Percentiles rank a stretch among this genome's conserved stretches.
phyloP scores from a whole-genome alignment of 768 basidiomycete species.

The Leccinum boreale region DNA sequence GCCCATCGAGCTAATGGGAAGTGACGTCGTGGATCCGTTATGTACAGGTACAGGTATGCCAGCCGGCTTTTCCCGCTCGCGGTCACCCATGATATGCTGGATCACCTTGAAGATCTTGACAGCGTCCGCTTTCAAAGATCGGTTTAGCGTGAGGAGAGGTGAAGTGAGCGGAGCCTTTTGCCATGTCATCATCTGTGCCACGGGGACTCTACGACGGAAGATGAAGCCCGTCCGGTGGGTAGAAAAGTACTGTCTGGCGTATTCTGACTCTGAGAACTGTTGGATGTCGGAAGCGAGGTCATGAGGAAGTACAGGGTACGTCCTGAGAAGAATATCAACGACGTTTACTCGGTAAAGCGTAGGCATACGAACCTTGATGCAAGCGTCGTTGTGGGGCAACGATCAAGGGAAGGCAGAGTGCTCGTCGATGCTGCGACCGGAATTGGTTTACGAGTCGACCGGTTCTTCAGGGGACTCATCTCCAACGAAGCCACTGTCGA shows the following conservation, averaged over 20 bases:
- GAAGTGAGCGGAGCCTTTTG: conserved; percentile 74
- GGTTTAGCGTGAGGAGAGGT: conserved; percentile 71
- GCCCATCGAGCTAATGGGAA: conserved; percentile 39
- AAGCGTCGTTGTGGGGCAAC: conserved; percentile 42
- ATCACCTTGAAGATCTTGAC: conserved; percentile 85
- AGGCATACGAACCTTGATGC: conserved; percentile 57
- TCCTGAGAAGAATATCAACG: conserved; percentile 39
- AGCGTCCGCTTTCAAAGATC: conserved; percentile 68
- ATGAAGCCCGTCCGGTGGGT: conserved; percentile 88
- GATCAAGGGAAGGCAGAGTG: conserved; percentile 12
- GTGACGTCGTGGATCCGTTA: conserved; percentile 43
- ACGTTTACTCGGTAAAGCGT: neutral
- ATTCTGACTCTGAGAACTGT: conserved; percentile 83
- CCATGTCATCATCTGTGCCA: conserved; percentile 88
- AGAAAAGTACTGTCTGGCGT: conserved; percentile 84
- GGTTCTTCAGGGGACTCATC: conserved; percentile 74
- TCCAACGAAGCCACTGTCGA: conserved; percentile 58
- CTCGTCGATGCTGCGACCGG: conserved; percentile 43
- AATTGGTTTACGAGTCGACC: conserved; percentile 60
- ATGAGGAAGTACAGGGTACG: conserved; percentile 73
- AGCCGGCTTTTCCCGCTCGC: conserved; percentile 66
- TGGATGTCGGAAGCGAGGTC: conserved; percentile 83
- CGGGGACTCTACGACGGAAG: conserved; percentile 76
- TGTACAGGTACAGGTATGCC: conserved; percentile 45
- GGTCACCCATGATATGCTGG: conserved; percentile 92